Evolutionary conservation across 441 rosid genomes (phyloP).

Genomic region (Populus hybrid): DNA sequence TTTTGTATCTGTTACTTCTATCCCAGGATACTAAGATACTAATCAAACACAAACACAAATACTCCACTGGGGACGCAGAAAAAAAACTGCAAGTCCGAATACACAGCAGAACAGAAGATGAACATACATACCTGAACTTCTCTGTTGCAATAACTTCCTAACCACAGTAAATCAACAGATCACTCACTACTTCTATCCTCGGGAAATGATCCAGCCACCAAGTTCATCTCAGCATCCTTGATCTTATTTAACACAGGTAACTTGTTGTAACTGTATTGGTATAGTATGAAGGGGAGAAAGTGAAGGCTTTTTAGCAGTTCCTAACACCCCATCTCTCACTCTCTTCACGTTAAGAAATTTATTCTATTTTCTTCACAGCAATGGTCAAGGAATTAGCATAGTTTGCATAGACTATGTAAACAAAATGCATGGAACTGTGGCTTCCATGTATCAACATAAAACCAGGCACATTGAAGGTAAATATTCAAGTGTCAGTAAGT

Average conservation of each 20-base stretch:
- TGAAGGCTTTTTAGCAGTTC: not conserved
- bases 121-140: not conserved
- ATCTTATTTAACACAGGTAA: not conserved
- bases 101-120: too few relatives aligned
- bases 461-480: not conserved
- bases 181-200: not conserved
- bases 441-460: not conserved
- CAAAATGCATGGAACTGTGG: not conserved
- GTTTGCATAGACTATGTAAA: not conserved
- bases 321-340: not conserved
- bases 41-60: not conserved
- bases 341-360: not conserved
- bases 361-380: not conserved
- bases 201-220: not conserved
- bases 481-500: not conserved
- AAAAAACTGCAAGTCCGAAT: not conserved
- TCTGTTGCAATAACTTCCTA: not conserved
- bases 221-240: not conserved
- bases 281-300: not conserved
- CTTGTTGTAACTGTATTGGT: not conserved
- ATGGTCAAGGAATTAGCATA: not conserved
- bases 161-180: not conserved
- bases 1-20: too few relatives aligned
- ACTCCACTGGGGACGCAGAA: not conserved
- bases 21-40: too few relatives aligned